Evolutionary conservation across 1,284 basidiomycete genomes (phyloP).

Genomic region (Sanghuangporus weigelae): DNA sequence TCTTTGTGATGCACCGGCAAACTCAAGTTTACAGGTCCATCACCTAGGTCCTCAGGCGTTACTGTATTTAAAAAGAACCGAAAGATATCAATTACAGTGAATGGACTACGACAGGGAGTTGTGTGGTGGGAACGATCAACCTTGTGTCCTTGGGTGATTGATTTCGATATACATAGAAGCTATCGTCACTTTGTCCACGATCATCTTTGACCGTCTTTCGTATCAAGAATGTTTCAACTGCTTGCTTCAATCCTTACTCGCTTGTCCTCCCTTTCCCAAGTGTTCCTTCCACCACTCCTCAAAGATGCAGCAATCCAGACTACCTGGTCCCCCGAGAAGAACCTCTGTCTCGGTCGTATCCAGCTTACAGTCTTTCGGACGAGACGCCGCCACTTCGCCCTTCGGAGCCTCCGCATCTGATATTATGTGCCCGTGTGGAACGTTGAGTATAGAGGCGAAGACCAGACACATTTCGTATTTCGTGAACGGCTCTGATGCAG

Average conservation of each 20-base stretch:
- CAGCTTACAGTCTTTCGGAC: conserved; percentile 69
- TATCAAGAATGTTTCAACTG: background rate
- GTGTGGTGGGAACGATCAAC: too few relatives aligned
- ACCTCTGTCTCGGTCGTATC: conserved; percentile 64
- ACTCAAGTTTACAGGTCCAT: too few relatives aligned
- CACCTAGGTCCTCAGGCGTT: too few relatives aligned
- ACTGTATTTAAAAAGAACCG: too few relatives aligned
- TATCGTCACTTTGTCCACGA: background rate
- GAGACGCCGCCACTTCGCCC: conserved; percentile 51
- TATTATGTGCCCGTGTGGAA: conserved; percentile 62
- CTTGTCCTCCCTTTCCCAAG: conserved; percentile 22
- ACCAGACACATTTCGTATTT: conserved; percentile 82
- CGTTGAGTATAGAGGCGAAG: conserved; percentile 60
- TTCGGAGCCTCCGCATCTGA: conserved; percentile 62
- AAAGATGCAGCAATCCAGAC: conserved; percentile 58
- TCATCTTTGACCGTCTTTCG: background rate
- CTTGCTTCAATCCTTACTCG: background rate
- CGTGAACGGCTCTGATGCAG: conserved; percentile 68
- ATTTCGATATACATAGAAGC: background rate
- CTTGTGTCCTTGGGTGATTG: too few relatives aligned
- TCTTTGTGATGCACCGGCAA: too few relatives aligned
- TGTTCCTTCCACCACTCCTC: conserved; percentile 68
- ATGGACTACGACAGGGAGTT: too few relatives aligned
- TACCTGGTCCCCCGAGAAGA: conserved; percentile 45
- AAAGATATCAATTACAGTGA: too few relatives aligned